Evolutionary conservation across 2,329 filamentous ascomycete species (phyloP), one percentile per base, ranked within the genome.

Genomic region (Colletotrichum sp.): DNA sequence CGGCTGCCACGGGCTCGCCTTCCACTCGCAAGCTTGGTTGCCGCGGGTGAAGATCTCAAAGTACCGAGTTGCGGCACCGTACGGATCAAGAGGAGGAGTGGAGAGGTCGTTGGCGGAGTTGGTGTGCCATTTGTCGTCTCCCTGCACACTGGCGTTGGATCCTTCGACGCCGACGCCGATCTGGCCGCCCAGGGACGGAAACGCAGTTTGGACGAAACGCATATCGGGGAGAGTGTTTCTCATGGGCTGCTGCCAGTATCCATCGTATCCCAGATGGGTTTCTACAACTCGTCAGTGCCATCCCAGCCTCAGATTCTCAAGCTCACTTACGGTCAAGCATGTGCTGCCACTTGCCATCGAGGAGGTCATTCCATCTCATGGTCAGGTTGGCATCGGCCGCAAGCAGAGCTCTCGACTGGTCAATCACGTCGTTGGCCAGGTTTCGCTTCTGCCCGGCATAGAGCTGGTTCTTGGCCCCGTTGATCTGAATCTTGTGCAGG

Each of bases 171-270:
- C 86, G 60, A 95, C 85, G 27, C 92, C 92, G 71, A 95, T 85
- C 70, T 92, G 88, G 9, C 93, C 93, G 1, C 90, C 89, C 8
- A 94, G 85, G 7, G 90, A 89, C 15, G 88, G 87, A 68, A 93
- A 90, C 2, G 87, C 83, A 3, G 86, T 87, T 80, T 93, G 91
- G 2, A 93, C 90, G 78, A 90, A 93, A 7, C 88, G 84, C 77
- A 94, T 86, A 9, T 90, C 88, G 0, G 93, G 92, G 2, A 93
- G 88, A 0, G 89, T 89, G 80, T 95, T 93, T 39, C 92, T 87
- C 93, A 94, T 94, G 2, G 93, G 92, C 81, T 94, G 93, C 83
- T 95, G 93, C 93, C 93, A 91, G 82, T 88, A 88, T 64, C 86
- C 87, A 68, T 90, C 85, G 63, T 89, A 91, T 25, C 89, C 89